phyloP scores from a whole-genome alignment of 2,329 filamentous ascomycete species.

The Macrophomina pseudophaseolina region DNA sequence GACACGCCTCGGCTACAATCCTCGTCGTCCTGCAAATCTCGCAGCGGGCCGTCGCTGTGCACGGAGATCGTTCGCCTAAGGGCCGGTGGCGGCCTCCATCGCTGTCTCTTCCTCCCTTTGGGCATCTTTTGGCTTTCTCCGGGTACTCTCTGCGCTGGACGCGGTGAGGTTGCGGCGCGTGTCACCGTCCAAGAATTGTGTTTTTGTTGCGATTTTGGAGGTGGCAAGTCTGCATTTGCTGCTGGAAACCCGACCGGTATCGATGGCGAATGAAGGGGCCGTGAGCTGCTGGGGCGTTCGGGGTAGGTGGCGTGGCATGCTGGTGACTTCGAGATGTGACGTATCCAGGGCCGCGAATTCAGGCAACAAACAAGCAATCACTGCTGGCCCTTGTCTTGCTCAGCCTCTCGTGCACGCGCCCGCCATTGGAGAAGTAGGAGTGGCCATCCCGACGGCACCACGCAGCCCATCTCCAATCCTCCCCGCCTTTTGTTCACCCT shows the following conservation, averaged over 20 bases:
- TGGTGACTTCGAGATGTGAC: background rate
- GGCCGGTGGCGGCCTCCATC: background rate
- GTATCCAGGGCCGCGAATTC: background rate
- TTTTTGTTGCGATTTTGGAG: no score
- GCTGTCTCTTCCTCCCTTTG: background rate
- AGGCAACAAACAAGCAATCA: conserved; percentile 9
- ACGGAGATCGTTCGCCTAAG: background rate
- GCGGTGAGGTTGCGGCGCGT: background rate
- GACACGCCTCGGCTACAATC: background rate
- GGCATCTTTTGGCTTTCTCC: background rate
- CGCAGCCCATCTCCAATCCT: no score
- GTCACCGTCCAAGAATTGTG: no score
- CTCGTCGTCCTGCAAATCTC: background rate
- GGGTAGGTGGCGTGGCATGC: background rate
- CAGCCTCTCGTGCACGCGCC: no score
- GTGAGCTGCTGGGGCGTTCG: background rate
- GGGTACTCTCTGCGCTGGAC: background rate
- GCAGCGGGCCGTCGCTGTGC: background rate
- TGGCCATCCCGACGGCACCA: no score
- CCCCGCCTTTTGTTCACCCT: no score
- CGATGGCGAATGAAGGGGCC: background rate
- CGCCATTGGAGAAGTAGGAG: no score
- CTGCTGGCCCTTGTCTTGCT: background rate
- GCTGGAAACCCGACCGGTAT: background rate
- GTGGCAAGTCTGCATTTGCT: no score